Percentiles rank a stretch among this genome's conserved stretches.
phyloP scores from a whole-genome alignment of 2,329 filamentous ascomycete genomes.

The Samsoniella hepiali region DNA sequence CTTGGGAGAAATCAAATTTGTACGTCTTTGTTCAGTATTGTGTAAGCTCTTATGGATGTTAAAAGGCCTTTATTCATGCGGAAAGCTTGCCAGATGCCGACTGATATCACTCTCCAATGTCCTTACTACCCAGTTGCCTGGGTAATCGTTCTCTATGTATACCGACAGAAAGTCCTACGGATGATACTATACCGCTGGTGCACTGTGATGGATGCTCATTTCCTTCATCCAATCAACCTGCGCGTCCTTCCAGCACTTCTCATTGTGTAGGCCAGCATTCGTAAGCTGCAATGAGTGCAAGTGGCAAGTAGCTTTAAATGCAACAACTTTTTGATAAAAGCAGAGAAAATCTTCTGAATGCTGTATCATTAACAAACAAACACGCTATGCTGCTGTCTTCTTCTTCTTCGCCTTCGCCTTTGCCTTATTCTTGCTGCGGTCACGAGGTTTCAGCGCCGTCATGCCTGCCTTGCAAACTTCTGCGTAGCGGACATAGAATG shows the following conservation, averaged over 20 bases:
- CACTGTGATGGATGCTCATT: background rate
- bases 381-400: slow-evolving; percentile 41
- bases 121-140: no score
- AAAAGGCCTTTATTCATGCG: no score
- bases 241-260: background rate
- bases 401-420: slow-evolving; percentile 75
- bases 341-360: background rate
- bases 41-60: no score
- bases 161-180: background rate
- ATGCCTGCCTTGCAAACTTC: slow-evolving; percentile 90
- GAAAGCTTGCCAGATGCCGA: no score
- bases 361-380: background rate
- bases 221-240: background rate
- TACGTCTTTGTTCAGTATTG: background rate
- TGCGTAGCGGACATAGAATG: slow-evolving; percentile 80
- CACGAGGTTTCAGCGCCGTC: slow-evolving; percentile 85
- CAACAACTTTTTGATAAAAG: background rate
- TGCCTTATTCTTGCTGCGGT: slow-evolving; percentile 82
- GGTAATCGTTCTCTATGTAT: no score
- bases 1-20: background rate
- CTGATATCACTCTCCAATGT: no score
- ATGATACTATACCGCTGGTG: background rate
- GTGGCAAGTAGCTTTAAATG: no score
- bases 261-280: background rate
- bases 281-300: background rate